Conservation (phyloP, 257 asterid species). For the Avicennia marina region DNA sequence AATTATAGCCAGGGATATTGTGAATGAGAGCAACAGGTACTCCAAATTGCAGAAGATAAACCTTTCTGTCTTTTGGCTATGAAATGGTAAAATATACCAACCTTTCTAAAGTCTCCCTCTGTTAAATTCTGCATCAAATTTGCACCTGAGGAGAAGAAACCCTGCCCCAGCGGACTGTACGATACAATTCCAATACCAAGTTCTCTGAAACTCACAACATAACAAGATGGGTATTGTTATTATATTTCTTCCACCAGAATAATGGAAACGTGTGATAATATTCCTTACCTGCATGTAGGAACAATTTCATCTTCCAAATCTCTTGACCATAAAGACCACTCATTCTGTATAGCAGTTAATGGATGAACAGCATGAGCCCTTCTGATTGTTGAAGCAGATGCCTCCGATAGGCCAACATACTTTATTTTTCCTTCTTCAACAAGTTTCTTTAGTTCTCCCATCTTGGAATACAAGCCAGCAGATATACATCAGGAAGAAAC, state of each 20-base stretch:
- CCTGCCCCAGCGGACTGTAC: conserved; percentile 51
- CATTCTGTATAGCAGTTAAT: conserved; percentile 58
- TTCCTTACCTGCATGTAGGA: conserved; percentile 55
- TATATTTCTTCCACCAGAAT: neutral
- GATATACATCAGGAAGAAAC: neutral
- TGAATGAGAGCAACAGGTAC: neutral
- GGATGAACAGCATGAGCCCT: conserved; percentile 84
- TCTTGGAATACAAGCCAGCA: conserved; percentile 25
- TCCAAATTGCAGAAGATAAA: neutral
- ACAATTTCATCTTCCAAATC: conserved; percentile 59
- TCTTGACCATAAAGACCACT: conserved; percentile 77
- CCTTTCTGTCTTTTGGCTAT: no score
- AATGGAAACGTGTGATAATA: neutral
- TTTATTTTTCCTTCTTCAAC: conserved; percentile 76
- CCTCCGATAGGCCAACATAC: conserved; percentile 73
- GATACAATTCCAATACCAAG: conserved; percentile 53
- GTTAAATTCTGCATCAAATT: conserved; percentile 27
- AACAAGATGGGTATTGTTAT: neutral
- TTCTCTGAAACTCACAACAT: conserved; percentile 38
- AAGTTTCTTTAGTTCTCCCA: conserved; percentile 72
- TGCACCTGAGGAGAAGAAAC: conserved; percentile 40
- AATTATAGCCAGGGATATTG: neutral
- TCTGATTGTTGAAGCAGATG: conserved; percentile 65
- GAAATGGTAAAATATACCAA: conserved; percentile 1
- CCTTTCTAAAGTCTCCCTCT: conserved; percentile 42